Percentiles rank a stretch among this genome's conserved stretches.
phyloP scores from a whole-genome alignment of 306 rosid genomes.

The Ormosia semicastrata region DNA sequence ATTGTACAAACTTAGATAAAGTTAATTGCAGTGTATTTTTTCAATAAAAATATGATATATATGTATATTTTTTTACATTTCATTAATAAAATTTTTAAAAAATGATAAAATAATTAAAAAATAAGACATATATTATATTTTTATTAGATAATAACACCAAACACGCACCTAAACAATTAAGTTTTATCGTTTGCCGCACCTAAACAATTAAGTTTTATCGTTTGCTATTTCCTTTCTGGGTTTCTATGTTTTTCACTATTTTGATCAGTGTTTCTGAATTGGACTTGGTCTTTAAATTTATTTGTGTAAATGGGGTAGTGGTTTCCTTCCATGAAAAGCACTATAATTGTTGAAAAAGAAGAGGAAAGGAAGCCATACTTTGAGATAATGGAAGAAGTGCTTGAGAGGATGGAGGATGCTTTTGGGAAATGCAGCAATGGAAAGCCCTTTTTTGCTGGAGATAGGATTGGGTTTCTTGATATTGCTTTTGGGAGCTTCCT shows the following conservation, averaged over 20 bases:
- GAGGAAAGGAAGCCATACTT: constrained; percentile 49
- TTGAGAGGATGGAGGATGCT: constrained; percentile 47
- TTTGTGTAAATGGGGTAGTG: constrained; percentile 30
- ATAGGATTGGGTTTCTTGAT: constrained; percentile 57
- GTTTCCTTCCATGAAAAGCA: constrained; percentile 39
- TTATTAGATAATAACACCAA: no score
- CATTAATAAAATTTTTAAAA: no score
- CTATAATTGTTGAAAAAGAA: constrained; percentile 24
- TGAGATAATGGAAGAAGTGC: constrained; percentile 33
- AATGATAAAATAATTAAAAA: no score
- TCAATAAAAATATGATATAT: no score
- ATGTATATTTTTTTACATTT: no score
- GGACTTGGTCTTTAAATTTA: not conserved
- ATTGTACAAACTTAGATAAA: no score
- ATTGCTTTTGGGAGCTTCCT: constrained; percentile 60
- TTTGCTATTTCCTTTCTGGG: not conserved
- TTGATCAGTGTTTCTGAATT: not conserved
- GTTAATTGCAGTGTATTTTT: no score
- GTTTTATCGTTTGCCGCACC: no score
- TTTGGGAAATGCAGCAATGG: constrained; percentile 51
- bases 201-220: no score
- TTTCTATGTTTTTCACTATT: not conserved
- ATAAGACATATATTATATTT: no score
- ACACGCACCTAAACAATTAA: no score
- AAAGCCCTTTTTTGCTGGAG: constrained; percentile 54